These are phyloP conservation scores for Malassezia sp. DNA, from an alignment of 1,284 basidiomycete genomes.

Conservation along the genomic window DNA sequence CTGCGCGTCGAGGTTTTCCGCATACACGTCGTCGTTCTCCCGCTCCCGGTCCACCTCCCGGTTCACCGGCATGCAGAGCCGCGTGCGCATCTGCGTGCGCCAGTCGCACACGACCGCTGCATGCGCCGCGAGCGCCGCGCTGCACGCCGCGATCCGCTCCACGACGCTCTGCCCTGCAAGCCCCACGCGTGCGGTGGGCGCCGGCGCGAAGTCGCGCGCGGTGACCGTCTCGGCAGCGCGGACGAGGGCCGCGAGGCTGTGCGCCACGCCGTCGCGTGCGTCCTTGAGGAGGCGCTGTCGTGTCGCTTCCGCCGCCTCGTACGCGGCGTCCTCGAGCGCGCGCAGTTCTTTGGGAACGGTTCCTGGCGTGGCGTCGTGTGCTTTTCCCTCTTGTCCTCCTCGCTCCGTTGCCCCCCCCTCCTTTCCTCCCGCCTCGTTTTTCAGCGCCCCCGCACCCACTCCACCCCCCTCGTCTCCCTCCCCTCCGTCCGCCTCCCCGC, in stretches of 20 bases:
- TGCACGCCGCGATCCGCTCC: slow-evolving; percentile 1
- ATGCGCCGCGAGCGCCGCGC: slow-evolving; percentile 22
- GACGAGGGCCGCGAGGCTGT: no score
- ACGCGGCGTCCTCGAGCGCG: slow-evolving; percentile 26
- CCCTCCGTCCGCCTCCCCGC: slow-evolving; percentile 19
- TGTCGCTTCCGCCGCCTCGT: slow-evolving; percentile 30
- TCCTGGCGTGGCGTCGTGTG: no score
- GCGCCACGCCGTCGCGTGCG: slow-evolving; percentile 23
- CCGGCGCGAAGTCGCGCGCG: not conserved
- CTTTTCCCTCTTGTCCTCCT: no score
- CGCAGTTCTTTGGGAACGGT: no score
- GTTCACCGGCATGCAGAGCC: slow-evolving; percentile 30
- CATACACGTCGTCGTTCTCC: slow-evolving; percentile 40
- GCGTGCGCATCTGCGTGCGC: slow-evolving; percentile 24
- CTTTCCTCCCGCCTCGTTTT: not conserved
- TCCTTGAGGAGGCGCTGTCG: slow-evolving; percentile 29
- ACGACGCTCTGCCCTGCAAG: slow-evolving; percentile 3
- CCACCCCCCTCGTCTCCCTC: not conserved
- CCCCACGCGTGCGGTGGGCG: not conserved
- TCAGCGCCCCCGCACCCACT: not conserved
- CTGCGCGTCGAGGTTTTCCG: slow-evolving; percentile 40
- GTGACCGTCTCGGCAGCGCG: not conserved
- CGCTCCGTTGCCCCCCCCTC: no score
- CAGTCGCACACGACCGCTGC: slow-evolving; percentile 27
- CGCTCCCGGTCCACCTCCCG: slow-evolving; percentile 34